Evolutionary conservation across 306 rosid species (phyloP).

Genomic region (Pachyrhizus erosus): DNA sequence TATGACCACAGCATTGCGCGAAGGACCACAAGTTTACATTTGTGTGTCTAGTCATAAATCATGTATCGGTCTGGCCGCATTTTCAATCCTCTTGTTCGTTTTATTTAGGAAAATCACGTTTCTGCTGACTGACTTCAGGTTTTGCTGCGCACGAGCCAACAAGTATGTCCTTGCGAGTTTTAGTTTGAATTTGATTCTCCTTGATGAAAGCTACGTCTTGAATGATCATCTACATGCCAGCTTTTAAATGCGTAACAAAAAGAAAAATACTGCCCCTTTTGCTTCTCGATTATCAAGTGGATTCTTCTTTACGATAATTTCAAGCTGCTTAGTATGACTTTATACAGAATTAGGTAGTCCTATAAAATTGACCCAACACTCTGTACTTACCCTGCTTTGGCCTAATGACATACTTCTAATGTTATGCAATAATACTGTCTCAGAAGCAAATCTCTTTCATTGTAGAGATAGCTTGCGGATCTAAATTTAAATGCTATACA

Average conservation of each 20-base stretch:
- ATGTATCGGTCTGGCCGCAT: conserved; percentile 1
- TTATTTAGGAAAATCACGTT: conserved; percentile 15
- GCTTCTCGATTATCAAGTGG: conserved; percentile 5
- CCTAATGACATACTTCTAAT: conserved; percentile 1
- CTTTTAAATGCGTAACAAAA: not conserved
- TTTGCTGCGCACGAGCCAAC: conserved; percentile 39
- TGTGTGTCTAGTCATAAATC: not conserved
- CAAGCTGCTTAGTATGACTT: conserved; percentile 13
- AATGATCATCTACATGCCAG: not conserved
- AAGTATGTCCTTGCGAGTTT: conserved; percentile 20
- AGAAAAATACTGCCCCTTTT: not conserved
- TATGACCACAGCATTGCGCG: not conserved
- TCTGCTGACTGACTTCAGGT: conserved; percentile 6
- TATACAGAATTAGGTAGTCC: not conserved
- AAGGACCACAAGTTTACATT: conserved; percentile 48
- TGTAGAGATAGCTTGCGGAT: not conserved
- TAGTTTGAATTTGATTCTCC: conserved; percentile 37
- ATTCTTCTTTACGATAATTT: conserved; percentile 4
- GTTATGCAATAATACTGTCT: not conserved
- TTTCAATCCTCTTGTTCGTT: conserved; percentile 27
- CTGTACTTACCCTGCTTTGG: not conserved
- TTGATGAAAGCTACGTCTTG: conserved; percentile 23
- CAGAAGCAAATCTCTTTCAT: not conserved
- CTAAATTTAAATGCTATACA: not conserved
- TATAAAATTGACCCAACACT: not conserved